Evolutionary conservation across 148 eudicot genomes (phyloP).

Genomic region (Drosera capensis): DNA sequence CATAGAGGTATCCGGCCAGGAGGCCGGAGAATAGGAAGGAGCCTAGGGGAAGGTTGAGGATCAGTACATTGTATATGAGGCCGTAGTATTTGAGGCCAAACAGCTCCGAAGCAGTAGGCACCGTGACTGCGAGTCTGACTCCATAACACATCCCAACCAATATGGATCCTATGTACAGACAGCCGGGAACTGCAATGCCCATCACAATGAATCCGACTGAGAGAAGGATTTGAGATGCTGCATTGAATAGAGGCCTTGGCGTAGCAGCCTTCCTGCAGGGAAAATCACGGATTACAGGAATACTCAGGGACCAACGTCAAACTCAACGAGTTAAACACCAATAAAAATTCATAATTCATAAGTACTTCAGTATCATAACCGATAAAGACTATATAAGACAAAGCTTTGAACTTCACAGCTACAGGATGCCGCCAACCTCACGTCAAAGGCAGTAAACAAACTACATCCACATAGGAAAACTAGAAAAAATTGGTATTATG

Average conservation of each 20-base stretch:
- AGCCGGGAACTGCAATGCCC: slow-evolving; percentile 29
- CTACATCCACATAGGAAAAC: no score
- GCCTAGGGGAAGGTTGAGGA: slow-evolving; percentile 13
- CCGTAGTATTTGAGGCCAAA: slow-evolving; percentile 84
- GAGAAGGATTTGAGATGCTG: slow-evolving; percentile 44
- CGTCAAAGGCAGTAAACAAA: no score
- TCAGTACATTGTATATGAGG: slow-evolving; percentile 46
- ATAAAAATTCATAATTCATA: no score
- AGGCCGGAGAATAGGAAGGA: slow-evolving; percentile 13
- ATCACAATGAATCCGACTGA: background rate
- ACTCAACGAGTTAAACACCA: background rate
- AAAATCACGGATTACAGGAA: background rate
- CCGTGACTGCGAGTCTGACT: slow-evolving; percentile 61
- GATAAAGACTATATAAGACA: no score
- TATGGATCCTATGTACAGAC: slow-evolving; percentile 60
- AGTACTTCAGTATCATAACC: no score
- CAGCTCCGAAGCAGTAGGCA: slow-evolving; percentile 75
- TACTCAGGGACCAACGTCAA: no score
- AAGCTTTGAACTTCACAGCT: no score
- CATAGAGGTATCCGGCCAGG: slow-evolving; percentile 10
- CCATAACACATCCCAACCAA: slow-evolving; percentile 78
- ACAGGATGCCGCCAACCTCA: no score
- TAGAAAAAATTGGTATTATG: background rate
- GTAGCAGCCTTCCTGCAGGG: slow-evolving; percentile 49
- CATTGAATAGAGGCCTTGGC: slow-evolving; percentile 86